A percentile compares a stretch with the other conserved stretches of the same genome.
Evolutionary conservation across 176 grass and related monocot species (phyloP).

Genomic region (Musa troglodytarum): DNA sequence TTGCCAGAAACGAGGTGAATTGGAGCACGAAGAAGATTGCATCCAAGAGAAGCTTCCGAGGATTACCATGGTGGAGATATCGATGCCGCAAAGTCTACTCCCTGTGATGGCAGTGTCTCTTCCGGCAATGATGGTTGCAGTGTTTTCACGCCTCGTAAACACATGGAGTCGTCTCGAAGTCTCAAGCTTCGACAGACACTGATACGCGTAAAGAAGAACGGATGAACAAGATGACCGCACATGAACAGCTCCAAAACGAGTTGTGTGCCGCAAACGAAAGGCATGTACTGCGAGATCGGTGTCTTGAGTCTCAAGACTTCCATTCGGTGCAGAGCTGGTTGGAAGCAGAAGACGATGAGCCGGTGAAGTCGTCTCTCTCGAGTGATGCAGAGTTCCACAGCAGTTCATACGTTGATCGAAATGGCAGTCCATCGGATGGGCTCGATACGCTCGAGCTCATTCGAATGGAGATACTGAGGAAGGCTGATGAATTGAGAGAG

Average conservation of each 20-base stretch:
- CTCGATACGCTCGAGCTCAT: constrained; percentile 31
- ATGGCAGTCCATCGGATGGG: constrained; percentile 30
- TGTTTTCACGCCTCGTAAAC: not conserved
- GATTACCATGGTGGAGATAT: not conserved
- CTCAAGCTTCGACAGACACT: not conserved
- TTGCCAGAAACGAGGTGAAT: no score
- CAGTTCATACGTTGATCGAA: constrained; percentile 21
- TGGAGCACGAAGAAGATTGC: no score
- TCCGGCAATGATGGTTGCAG: not conserved
- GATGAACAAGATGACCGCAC: no score
- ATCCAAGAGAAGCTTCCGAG: no score
- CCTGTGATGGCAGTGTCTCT: not conserved
- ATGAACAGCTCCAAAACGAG: not conserved
- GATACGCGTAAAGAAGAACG: not conserved
- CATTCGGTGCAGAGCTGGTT: constrained; percentile 36
- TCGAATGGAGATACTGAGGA: constrained; percentile 62
- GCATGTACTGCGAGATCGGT: constrained; percentile 15
- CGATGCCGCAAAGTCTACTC: not conserved
- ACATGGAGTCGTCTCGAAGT: not conserved
- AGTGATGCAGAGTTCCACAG: constrained; percentile 1
- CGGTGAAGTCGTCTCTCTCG: not conserved
- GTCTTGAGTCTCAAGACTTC: constrained; percentile 29
- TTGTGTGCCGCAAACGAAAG: not conserved
- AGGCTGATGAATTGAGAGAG: constrained; percentile 50
- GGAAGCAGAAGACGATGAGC: constrained; percentile 9